These are phyloP conservation scores for Xerocomellus dryophilus DNA, from an alignment of 768 basidiomycete species.

Conservation along the genomic window DNA sequence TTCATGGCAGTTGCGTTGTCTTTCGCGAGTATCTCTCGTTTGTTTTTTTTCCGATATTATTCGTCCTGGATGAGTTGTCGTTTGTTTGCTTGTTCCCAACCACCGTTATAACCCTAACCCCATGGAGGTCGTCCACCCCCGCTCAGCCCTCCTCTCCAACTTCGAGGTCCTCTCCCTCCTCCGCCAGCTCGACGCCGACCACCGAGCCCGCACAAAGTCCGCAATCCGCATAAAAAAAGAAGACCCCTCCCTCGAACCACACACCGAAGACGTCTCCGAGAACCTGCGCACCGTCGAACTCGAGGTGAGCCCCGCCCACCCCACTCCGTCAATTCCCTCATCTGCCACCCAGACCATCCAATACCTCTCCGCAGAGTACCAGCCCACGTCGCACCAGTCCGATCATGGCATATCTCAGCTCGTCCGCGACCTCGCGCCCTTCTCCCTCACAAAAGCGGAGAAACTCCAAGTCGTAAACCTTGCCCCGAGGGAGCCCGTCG, in stretches of 20 bases:
- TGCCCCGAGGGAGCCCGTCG: constrained; percentile 75
- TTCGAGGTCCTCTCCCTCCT: constrained; percentile 80
- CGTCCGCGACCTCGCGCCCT: constrained; percentile 61
- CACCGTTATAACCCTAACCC: constrained; percentile 24
- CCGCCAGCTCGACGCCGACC: constrained; percentile 70
- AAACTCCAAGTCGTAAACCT: constrained; percentile 92
- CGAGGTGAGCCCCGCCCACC: constrained; percentile 40
- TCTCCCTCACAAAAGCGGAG: constrained; percentile 83
- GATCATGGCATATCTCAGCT: constrained; percentile 62
- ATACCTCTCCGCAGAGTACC: constrained; percentile 74
- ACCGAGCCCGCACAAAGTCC: constrained; percentile 64
- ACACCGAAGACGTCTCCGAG: constrained; percentile 61
- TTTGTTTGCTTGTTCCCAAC: constrained; percentile 17
- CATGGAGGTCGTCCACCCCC: constrained; percentile 42
- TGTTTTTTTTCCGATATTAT: constrained; percentile 9
- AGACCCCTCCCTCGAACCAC: constrained; percentile 43
- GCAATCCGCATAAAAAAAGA: constrained; percentile 76
- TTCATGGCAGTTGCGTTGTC: constrained; percentile 37
- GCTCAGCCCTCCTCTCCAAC: constrained; percentile 84
- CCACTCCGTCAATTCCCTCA: neutral
- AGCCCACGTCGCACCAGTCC: constrained; percentile 66
- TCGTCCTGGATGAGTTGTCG: constrained; percentile 24
- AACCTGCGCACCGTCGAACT: constrained; percentile 85
- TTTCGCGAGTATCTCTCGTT: constrained; percentile 3
- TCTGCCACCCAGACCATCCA: constrained; percentile 64